phyloP scores from a whole-genome alignment of 495 filamentous ascomycete genomes.

The Neurospora sp. region DNA sequence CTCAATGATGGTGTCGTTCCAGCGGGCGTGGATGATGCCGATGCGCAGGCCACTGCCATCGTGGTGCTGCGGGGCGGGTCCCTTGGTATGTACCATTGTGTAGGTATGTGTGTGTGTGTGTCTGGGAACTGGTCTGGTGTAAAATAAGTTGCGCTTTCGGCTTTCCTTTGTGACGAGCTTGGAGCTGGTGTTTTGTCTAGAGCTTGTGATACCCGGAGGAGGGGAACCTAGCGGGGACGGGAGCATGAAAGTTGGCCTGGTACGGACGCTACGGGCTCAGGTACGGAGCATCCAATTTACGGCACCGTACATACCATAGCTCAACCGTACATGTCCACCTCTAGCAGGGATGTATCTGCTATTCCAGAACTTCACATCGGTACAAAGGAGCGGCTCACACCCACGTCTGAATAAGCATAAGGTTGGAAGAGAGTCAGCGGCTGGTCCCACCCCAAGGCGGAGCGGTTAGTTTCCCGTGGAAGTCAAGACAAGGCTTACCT shows the following conservation, averaged over 20 bases:
- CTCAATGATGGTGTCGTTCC: slow-evolving; percentile 74
- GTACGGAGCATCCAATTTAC: neutral
- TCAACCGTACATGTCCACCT: neutral
- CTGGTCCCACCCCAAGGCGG: neutral
- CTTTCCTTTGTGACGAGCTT: neutral
- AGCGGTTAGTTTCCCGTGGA: neutral
- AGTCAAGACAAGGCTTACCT: neutral
- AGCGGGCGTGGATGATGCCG: slow-evolving; percentile 90
- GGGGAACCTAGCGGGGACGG: neutral
- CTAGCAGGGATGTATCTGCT: neutral
- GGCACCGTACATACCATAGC: neutral
- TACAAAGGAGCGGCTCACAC: neutral
- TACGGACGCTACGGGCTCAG: neutral
- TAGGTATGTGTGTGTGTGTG: neutral
- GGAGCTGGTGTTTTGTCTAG: neutral
- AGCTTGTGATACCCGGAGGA: neutral
- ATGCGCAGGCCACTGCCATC: slow-evolving; percentile 76
- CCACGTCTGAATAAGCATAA: neutral
- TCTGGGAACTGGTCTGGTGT: neutral
- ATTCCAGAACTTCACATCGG: neutral
- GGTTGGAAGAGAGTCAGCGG: neutral
- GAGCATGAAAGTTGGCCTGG: neutral
- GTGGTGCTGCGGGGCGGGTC: slow-evolving; percentile 35
- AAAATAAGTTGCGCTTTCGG: neutral
- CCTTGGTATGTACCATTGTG: slow-evolving; percentile 32